These are phyloP conservation scores for Wallacemonas sp. DNA, from an alignment of 208 protist species.

Conservation along the genomic window DNA sequence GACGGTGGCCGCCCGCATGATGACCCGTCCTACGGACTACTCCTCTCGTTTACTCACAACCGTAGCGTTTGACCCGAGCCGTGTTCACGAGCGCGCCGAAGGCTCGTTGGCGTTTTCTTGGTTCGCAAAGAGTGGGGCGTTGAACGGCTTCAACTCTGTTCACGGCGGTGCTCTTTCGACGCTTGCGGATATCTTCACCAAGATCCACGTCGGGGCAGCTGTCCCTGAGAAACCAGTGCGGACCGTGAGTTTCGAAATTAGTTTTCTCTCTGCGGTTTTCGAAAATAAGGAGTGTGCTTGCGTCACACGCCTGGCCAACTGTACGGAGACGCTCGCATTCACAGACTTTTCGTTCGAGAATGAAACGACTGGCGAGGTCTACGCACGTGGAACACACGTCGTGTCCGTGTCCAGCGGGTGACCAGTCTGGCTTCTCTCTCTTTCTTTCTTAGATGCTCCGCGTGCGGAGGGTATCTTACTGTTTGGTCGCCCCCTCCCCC, in stretches of 20 bases:
- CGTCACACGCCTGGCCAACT: conserved; percentile 60
- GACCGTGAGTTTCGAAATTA: conserved; percentile 86
- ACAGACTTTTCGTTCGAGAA: conserved; percentile 82
- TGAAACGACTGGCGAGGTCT: conserved; percentile 51
- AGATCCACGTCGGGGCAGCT: conserved; percentile 56
- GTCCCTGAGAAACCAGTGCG: conserved; percentile 16
- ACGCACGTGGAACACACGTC: conserved; percentile 75
- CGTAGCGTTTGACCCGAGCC: conserved; percentile 60
- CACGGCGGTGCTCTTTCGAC: conserved; percentile 87
- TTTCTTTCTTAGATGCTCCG: conserved; percentile 5
- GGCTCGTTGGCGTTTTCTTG: conserved; percentile 70
- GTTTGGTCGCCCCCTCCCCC: too few species aligned
- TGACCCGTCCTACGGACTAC: conserved; percentile 37
- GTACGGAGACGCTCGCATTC: conserved; percentile 44
- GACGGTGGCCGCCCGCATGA: conserved; percentile 39
- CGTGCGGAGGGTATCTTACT: too few species aligned
- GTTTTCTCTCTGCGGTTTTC: conserved; percentile 69
- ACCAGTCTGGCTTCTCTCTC: not conserved
- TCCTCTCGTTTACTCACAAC: conserved; percentile 48
- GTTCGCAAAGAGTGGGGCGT: conserved; percentile 33
- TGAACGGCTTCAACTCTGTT: conserved; percentile 83
- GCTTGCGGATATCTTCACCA: conserved; percentile 79
- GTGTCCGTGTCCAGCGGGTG: conserved; percentile 28
- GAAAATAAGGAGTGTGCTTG: conserved; percentile 68
- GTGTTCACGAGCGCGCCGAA: conserved; percentile 33